Evolutionary conservation across 1,284 basidiomycete genomes (phyloP), one percentile per base, ranked within the genome.

Genomic region (Phellopilus nigrolimitatus): DNA sequence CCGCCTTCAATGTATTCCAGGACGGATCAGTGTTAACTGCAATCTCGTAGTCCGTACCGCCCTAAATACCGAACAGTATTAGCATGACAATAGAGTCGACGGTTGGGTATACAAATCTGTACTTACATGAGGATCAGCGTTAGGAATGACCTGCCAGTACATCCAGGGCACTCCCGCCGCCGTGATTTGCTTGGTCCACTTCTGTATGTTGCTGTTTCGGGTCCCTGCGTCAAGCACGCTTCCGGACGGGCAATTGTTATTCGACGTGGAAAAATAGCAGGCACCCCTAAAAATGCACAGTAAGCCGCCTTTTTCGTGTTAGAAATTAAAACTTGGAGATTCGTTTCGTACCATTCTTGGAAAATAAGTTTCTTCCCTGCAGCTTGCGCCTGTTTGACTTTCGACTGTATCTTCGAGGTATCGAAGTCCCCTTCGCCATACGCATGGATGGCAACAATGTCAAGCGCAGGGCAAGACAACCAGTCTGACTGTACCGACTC

Each of bases 381-480:
- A 13, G 53, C 44, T 44, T 62, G 54, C 0, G 68, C 68, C 39
- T 61, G 59, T 44, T 61, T 53, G 50, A 71, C 62, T 19, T 62
- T 63, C 24, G 60, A 56, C 55, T 64, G 49, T 27, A 71, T 64
- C 12, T 52, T 54, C 10, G 59, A 60, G 6, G 67, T 68, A 8
- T 50, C 36, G 27, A 60, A 59, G 45, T 71, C 66, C 5, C 63
- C 62, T 28, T 60, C 61, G 24, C 67, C 68, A 54, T 72, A 73
- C 12, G 70, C 68, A 53, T 72, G 70, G 15, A 72, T 67, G 4
- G 68, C 63, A 56, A 71, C 58, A 45, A 70, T 59, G 54, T 71
- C 70, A 51, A 72, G 59, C 5, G 64, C 56, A 24, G 46, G 47
- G 60, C 69, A 72, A 36, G 51, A 56, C 25, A 67, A 62, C 49